A percentile compares a stretch with the other conserved stretches of the same genome.
Conservation (phyloP, 2,329 filamentous ascomycete species). For the Chrysoporthe puriensis region DNA sequence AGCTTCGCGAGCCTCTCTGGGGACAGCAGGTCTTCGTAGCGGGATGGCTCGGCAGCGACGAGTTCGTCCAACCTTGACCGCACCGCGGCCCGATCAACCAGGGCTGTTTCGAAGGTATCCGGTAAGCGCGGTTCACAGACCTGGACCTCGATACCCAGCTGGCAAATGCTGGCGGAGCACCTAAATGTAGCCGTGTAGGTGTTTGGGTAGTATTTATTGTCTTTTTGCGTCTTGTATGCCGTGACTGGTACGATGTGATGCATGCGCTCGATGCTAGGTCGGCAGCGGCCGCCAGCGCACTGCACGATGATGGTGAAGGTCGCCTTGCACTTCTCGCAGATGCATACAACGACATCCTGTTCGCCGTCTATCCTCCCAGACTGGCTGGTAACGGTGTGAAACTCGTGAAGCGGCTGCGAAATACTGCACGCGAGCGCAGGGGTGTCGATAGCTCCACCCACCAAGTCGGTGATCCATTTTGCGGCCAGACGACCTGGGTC, state of each 20-base stretch:
- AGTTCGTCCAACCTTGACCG: constrained; percentile 40
- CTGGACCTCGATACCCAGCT: constrained; percentile 49
- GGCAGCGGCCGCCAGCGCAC: constrained; percentile 12
- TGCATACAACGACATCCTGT: constrained; percentile 20
- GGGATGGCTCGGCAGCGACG: constrained; percentile 50
- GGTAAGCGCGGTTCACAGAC: constrained; percentile 54
- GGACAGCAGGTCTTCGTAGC: constrained; percentile 50
- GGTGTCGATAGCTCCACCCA: constrained; percentile 11
- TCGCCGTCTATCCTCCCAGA: neutral
- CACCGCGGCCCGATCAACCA: constrained; percentile 52
- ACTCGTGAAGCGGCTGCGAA: constrained; percentile 7
- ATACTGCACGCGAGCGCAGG: constrained; percentile 6
- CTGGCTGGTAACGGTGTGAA: constrained; percentile 21
- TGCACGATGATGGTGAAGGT: constrained; percentile 20
- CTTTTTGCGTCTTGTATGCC: neutral
- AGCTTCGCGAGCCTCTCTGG: constrained; percentile 24
- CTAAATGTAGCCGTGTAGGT: constrained; percentile 42
- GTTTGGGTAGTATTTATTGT: constrained; percentile 45
- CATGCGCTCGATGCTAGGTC: constrained; percentile 26
- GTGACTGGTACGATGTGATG: constrained; percentile 20
- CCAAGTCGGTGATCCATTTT: constrained; percentile 26
- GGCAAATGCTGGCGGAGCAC: constrained; percentile 49
- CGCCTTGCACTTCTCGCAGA: constrained; percentile 26
- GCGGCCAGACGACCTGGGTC: constrained; percentile 23
- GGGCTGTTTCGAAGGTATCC: constrained; percentile 45